Conservation (phyloP, 345 rosid species). For the Lepidium aucheri region DNA sequence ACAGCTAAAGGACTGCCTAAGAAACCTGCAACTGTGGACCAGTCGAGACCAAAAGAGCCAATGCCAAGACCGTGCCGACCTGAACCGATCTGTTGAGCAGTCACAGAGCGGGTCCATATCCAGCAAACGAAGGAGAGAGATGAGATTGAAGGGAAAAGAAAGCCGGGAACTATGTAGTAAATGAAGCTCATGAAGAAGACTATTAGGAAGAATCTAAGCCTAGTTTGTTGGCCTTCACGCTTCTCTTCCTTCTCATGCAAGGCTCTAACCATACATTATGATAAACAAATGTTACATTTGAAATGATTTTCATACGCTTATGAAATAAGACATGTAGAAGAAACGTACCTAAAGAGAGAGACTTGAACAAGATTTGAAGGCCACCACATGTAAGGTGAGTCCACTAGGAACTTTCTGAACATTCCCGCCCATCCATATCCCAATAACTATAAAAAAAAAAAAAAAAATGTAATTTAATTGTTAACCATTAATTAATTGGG, state of each 20-base stretch:
- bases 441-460: slow-evolving; percentile 29
- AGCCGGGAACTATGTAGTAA: slow-evolving; percentile 59
- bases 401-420: slow-evolving; percentile 44
- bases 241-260: slow-evolving; percentile 60
- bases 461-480: background rate
- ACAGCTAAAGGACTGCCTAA: slow-evolving; percentile 62
- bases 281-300: background rate
- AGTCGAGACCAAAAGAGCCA: slow-evolving; percentile 68
- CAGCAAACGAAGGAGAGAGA: slow-evolving; percentile 54
- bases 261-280: slow-evolving; percentile 31
- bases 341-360: slow-evolving; percentile 34
- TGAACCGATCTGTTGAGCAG: slow-evolving; percentile 64
- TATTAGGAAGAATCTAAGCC: slow-evolving; percentile 60
- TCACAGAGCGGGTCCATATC: slow-evolving; percentile 57
- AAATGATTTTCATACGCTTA: too few relatives aligned
- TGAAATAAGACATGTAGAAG: background rate
- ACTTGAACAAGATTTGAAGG: slow-evolving; percentile 46
- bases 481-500: background rate
- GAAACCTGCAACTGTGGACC: slow-evolving; percentile 56
- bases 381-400: slow-evolving; percentile 61
- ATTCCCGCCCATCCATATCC: slow-evolving; percentile 59
- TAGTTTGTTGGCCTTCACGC: slow-evolving; percentile 35
- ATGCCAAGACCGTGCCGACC: slow-evolving; percentile 52
- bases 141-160: slow-evolving; percentile 55
- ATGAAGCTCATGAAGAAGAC: slow-evolving; percentile 48